phyloP scores from a whole-genome alignment of 345 rosid species.

The Brassica incana region DNA sequence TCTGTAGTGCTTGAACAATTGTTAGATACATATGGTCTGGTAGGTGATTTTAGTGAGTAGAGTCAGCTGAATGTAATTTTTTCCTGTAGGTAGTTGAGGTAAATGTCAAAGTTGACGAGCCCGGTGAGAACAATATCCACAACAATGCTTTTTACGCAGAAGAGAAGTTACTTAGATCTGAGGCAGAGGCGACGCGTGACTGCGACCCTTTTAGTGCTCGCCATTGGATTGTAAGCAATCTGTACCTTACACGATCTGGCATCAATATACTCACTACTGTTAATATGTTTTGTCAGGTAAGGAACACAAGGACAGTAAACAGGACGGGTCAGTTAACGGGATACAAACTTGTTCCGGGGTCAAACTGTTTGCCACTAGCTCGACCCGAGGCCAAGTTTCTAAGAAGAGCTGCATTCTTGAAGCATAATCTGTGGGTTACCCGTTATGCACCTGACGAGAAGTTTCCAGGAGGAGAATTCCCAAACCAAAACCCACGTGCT shows the following conservation, averaged over 20 bases:
- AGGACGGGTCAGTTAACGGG: constrained; percentile 88
- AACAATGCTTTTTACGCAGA: constrained; percentile 91
- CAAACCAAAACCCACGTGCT: constrained; percentile 87
- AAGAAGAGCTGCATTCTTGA: constrained; percentile 83
- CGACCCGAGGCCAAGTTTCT: constrained; percentile 82
- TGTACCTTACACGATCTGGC: constrained; percentile 15
- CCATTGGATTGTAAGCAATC: constrained; percentile 85
- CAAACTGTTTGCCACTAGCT: constrained; percentile 86
- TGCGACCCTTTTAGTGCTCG: constrained; percentile 81
- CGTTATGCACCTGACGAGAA: constrained; percentile 61
- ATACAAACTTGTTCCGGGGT: constrained; percentile 84
- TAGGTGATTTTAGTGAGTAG: background rate
- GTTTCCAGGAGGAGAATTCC: constrained; percentile 94
- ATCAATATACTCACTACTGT: background rate
- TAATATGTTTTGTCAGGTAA: constrained; percentile 52
- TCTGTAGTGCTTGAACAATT: background rate
- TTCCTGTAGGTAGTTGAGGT: constrained; percentile 76
- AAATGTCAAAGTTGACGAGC: constrained; percentile 68
- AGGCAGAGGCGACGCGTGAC: constrained; percentile 77
- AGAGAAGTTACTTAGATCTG: constrained; percentile 72
- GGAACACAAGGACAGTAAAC: constrained; percentile 86
- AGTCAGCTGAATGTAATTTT: constrained; percentile 5
- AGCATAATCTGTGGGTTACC: constrained; percentile 89
- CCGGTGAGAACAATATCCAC: constrained; percentile 80
- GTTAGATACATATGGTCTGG: constrained; percentile 14